Evolutionary conservation across 2,329 filamentous ascomycete genomes (phyloP).

Genomic region (Akanthomyces muscarius): DNA sequence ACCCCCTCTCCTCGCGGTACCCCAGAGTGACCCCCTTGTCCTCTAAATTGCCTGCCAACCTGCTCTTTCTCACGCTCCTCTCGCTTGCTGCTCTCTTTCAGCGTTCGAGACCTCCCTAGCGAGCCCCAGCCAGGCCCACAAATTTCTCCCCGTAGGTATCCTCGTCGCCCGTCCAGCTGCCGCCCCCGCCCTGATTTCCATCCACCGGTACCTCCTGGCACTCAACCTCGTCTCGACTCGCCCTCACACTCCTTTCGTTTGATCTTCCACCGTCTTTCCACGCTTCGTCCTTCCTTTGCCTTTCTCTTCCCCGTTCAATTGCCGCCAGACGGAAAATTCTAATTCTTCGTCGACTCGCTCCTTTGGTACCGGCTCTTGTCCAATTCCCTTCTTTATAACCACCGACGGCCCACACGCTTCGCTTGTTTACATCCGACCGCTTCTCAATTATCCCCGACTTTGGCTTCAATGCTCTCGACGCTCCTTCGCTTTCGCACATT

Average conservation of each 20-base stretch:
- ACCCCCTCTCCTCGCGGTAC: background rate
- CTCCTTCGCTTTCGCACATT: background rate
- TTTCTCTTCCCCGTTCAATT: background rate
- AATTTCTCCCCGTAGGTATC: background rate
- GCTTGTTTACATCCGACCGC: conserved; percentile 8
- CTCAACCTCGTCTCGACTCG: background rate
- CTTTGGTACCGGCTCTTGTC: background rate
- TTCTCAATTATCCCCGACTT: background rate
- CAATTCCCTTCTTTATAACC: background rate
- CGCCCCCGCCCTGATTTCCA: too few relatives aligned
- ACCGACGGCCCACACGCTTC: background rate
- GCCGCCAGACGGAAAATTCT: background rate
- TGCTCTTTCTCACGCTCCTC: background rate
- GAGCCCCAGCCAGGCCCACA: background rate
- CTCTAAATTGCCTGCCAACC: too few relatives aligned
- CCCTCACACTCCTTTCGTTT: conserved; percentile 9
- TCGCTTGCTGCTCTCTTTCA: background rate
- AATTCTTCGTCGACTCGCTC: conserved; percentile 3
- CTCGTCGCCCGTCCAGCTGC: too few relatives aligned
- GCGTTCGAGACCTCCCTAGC: background rate
- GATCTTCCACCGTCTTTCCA: background rate
- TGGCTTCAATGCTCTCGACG: background rate
- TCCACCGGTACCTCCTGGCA: background rate
- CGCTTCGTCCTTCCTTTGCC: background rate
- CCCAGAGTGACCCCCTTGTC: conserved; percentile 5